Conservation (phyloP, 331 rosid genomes). For the Rosa hybrid region DNA sequence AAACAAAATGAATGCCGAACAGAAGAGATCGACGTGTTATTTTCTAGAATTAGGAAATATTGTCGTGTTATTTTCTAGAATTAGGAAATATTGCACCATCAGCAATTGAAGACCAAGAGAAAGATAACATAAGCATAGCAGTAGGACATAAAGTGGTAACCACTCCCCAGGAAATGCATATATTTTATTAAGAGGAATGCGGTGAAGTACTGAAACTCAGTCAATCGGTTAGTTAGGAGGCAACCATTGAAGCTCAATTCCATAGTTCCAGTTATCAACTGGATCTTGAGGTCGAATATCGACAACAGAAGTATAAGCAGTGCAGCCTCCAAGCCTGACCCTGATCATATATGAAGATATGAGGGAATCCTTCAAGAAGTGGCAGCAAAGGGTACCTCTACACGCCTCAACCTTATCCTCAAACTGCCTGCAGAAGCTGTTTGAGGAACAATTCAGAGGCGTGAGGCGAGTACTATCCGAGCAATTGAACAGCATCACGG, state of each 20-base stretch:
- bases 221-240: slow-evolving; percentile 39
- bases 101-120: not conserved
- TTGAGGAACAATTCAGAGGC: slow-evolving; percentile 74
- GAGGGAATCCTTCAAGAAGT: slow-evolving; percentile 71
- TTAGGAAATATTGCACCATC: not conserved
- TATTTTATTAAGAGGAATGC: not conserved
- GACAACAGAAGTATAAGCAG: slow-evolving; percentile 80
- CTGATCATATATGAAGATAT: slow-evolving; percentile 73
- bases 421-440: slow-evolving; percentile 68
- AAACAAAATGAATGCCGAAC: not conserved
- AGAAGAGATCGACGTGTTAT: not conserved
- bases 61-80: not conserved
- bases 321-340: slow-evolving; percentile 68
- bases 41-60: not conserved
- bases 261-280: slow-evolving; percentile 68
- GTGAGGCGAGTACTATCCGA: slow-evolving; percentile 46
- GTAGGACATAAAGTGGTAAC: not conserved
- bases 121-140: not conserved
- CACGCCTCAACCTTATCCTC: slow-evolving; percentile 56
- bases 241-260: slow-evolving; percentile 85
- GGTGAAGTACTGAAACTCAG: not conserved
- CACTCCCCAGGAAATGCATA: not conserved
- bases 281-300: slow-evolving; percentile 46
- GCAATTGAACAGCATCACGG: slow-evolving; percentile 77
- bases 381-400: slow-evolving; percentile 65